phyloP scores from a whole-genome alignment of 1,284 basidiomycete genomes.

The Papiliotrema laurentii region DNA sequence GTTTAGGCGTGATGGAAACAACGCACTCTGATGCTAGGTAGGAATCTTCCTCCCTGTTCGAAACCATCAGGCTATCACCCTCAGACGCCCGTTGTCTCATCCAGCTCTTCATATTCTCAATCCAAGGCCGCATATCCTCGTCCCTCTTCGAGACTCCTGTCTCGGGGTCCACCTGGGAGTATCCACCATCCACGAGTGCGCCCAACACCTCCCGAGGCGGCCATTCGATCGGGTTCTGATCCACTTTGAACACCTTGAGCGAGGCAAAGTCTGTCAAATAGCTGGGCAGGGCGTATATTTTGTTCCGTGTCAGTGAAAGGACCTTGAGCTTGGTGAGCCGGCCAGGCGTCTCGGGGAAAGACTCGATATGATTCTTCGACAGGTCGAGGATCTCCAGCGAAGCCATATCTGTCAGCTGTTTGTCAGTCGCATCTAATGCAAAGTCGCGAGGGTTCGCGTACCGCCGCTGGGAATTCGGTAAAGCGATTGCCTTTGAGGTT shows the following conservation, averaged over 20 bases:
- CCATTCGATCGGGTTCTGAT: slow-evolving; percentile 91
- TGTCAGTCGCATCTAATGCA: too few relatives aligned
- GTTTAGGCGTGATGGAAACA: neutral
- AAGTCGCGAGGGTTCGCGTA: too few relatives aligned
- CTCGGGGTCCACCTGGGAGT: slow-evolving; percentile 6
- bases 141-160: slow-evolving; percentile 38
- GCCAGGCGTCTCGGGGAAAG: slow-evolving; percentile 74
- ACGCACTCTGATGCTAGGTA: slow-evolving; percentile 29
- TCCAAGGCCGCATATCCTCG: slow-evolving; percentile 65
- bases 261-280: slow-evolving; percentile 71
- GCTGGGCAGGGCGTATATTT: slow-evolving; percentile 68
- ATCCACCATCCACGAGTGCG: slow-evolving; percentile 21
- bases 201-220: slow-evolving; percentile 53
- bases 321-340: slow-evolving; percentile 78
- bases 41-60: slow-evolving; percentile 16
- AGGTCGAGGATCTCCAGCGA: slow-evolving; percentile 92
- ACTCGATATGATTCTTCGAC: slow-evolving; percentile 83
- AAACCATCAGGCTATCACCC: slow-evolving; percentile 15
- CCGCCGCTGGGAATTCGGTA: slow-evolving; percentile 77
- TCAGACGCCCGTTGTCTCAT: slow-evolving; percentile 49
- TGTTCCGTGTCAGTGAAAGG: slow-evolving; percentile 82
- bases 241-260: slow-evolving; percentile 77
- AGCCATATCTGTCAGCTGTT: slow-evolving; percentile 79
- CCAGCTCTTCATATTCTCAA: slow-evolving; percentile 68
- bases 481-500: slow-evolving; percentile 89